Percentiles rank a stretch among this genome's conserved stretches.
These are phyloP conservation scores for Aspergillus sojae DNA, from an alignment of 2,329 filamentous ascomycete species.

Conservation along the genomic window DNA sequence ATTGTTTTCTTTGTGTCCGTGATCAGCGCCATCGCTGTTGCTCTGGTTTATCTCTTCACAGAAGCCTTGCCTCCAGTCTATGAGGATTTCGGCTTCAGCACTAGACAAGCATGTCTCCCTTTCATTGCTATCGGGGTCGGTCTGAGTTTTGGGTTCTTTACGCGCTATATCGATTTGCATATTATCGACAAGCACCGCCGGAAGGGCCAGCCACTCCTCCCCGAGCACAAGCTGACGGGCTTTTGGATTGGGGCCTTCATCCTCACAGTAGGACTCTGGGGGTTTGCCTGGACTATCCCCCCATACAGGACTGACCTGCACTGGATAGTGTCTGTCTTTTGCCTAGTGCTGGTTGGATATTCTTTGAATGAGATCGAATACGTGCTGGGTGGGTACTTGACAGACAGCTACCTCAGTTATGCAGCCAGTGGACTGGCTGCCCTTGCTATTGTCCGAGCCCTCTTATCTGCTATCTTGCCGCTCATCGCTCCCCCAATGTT, in stretches of 20 bases:
- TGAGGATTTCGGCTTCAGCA: conserved; percentile 34
- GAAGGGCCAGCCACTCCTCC: conserved; percentile 29
- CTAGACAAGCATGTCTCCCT: conserved; percentile 37
- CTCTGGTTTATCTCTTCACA: conserved; percentile 54
- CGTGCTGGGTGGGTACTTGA: conserved; percentile 45
- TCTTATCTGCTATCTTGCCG: conserved; percentile 42
- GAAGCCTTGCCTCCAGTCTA: conserved; percentile 49
- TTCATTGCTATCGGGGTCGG: conserved; percentile 46
- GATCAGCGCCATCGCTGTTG: conserved; percentile 48
- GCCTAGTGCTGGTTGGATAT: conserved; percentile 49
- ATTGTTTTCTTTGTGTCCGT: conserved; percentile 49
- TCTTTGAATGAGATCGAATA: conserved; percentile 50
- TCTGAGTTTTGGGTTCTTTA: conserved; percentile 42
- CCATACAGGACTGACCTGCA: conserved; percentile 35
- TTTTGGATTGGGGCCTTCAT: conserved; percentile 50
- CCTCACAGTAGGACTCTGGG: conserved; percentile 49
- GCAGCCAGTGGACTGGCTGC: conserved; percentile 48
- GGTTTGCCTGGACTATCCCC: conserved; percentile 52
- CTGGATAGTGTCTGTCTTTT: conserved; percentile 44
- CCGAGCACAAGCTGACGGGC: conserved; percentile 53
- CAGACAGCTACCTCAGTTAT: conserved; percentile 48
- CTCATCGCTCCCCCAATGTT: conserved; percentile 46
- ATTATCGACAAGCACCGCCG: conserved; percentile 30
- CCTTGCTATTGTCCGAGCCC: conserved; percentile 41
- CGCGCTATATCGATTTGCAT: conserved; percentile 45